phyloP scores from a whole-genome alignment of 2,329 filamentous ascomycete genomes.

The Alternaria solani region DNA sequence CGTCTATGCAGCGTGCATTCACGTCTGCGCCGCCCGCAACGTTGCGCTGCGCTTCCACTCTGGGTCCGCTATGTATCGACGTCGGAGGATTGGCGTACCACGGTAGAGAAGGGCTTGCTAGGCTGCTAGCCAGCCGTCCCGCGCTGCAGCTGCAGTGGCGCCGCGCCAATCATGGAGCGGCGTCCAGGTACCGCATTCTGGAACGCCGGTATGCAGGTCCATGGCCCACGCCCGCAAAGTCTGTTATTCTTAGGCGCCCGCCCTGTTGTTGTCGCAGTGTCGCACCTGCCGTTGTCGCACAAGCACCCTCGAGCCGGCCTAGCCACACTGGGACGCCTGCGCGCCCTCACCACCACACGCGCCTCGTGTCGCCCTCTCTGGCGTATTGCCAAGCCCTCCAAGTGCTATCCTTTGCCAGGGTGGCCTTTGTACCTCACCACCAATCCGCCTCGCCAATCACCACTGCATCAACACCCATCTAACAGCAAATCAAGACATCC shows the following conservation, averaged over 20 bases:
- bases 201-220: constrained; percentile 14
- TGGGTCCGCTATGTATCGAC: neutral
- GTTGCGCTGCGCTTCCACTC: neutral
- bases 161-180: constrained; percentile 9
- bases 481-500: neutral
- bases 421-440: constrained; percentile 1
- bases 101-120: constrained; percentile 5
- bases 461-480: neutral
- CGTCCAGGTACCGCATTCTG: constrained; percentile 13
- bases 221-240: constrained; percentile 5
- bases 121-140: constrained; percentile 10
- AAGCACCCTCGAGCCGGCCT: neutral
- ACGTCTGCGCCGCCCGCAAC: neutral
- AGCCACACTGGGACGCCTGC: neutral
- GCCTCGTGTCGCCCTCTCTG: constrained; percentile 15
- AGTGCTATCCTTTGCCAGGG: constrained; percentile 7
- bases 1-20: neutral
- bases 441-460: neutral
- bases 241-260: constrained; percentile 16
- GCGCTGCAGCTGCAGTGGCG: constrained; percentile 15
- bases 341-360: constrained; percentile 5
- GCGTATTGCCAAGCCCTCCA: constrained; percentile 23
- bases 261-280: constrained; percentile 7
- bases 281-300: constrained; percentile 7
- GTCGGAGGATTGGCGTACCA: constrained; percentile 10